Conservation (phyloP, 2,329 filamentous ascomycete species). For the Biscogniauxia sp. region DNA sequence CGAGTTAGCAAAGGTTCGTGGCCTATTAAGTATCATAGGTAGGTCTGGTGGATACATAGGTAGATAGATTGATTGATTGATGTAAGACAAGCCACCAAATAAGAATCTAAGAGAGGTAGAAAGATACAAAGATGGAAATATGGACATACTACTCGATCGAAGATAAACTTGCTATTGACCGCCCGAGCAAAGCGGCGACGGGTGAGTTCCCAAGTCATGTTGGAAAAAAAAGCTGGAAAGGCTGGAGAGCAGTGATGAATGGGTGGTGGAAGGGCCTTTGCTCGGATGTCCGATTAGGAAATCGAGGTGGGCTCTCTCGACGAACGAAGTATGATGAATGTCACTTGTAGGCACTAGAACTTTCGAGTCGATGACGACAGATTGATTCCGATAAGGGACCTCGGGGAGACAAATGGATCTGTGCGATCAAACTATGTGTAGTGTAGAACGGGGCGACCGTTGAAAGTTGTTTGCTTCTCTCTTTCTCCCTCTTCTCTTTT, state of each 20-base stretch:
- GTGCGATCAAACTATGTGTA: background rate
- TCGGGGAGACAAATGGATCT: conserved; percentile 1
- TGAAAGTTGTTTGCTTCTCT: too few species aligned
- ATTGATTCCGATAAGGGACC: conserved; percentile 17
- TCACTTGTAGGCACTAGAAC: background rate
- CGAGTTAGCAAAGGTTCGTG: too few species aligned
- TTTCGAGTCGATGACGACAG: conserved; percentile 24
- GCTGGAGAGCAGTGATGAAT: too few species aligned
- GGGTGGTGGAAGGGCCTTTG: conserved; percentile 2
- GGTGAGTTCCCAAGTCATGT: conserved; percentile 58
- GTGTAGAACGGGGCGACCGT: too few species aligned
- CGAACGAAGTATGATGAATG: conserved; percentile 4
- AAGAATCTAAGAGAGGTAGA: too few species aligned
- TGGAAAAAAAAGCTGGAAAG: conserved; percentile 12
- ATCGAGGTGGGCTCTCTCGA: conserved; percentile 10
- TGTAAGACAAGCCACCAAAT: conserved; percentile 1
- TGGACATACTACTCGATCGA: conserved; percentile 66
- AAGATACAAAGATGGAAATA: conserved; percentile 1
- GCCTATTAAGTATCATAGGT: conserved; percentile 5
- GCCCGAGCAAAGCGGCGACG: conserved; percentile 61
- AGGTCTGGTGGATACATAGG: too few species aligned
- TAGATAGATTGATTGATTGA: background rate
- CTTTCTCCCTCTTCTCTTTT: too few species aligned
- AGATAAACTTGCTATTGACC: conserved; percentile 71
- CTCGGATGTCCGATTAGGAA: conserved; percentile 12